These are phyloP conservation scores for Aurantiochytrium sp. DNA, from an alignment of 108 stramenopile genomes.

Conservation along the genomic window DNA sequence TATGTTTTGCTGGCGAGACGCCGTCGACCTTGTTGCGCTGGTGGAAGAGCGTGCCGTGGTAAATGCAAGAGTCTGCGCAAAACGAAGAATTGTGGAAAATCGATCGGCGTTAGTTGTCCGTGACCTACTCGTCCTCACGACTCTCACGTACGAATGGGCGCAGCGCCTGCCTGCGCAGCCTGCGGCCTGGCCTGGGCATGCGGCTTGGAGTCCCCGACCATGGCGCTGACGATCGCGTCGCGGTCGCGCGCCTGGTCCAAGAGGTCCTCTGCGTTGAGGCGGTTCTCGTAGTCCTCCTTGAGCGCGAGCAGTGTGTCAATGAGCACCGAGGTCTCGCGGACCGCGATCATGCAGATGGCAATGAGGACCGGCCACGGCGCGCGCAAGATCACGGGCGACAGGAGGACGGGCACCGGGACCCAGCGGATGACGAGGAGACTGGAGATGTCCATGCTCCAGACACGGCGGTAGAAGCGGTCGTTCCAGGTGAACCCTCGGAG, in stretches of 20 bases:
- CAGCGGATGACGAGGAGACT: neutral
- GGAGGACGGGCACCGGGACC: neutral
- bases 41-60: neutral
- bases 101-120: neutral
- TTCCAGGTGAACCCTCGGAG: neutral
- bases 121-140: neutral
- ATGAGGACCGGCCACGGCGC: slow-evolving; percentile 2
- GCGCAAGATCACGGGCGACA: neutral
- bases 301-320: neutral
- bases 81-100: no score
- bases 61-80: neutral
- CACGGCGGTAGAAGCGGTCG: neutral
- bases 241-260: neutral
- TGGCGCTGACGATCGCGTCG: neutral
- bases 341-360: neutral
- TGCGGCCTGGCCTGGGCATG: no score
- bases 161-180: no score
- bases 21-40: neutral
- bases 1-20: neutral
- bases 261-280: neutral
- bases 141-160: neutral
- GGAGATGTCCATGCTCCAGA: neutral
- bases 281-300: slow-evolving; percentile 19
- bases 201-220: no score
- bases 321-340: neutral